Evolutionary conservation across 2,329 filamentous ascomycete genomes (phyloP).

Genomic region (Pseudocercospora musae): DNA sequence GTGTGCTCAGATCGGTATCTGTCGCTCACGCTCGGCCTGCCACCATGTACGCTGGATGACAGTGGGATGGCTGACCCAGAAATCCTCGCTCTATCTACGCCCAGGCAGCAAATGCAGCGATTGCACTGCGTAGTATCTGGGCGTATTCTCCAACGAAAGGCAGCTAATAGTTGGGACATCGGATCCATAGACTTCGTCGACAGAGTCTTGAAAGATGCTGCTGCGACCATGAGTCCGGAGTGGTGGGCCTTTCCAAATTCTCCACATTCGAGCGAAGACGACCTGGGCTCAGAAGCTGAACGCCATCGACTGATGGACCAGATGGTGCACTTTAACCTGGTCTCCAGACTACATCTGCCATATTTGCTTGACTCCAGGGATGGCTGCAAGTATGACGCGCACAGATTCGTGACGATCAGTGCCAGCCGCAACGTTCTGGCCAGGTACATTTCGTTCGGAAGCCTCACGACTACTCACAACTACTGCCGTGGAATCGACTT

Average conservation of each 20-base stretch:
- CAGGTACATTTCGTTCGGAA: neutral
- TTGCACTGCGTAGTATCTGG: neutral
- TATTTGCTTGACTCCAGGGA: neutral
- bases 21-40: neutral
- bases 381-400: neutral
- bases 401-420: neutral
- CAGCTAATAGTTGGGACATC: neutral
- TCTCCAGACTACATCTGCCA: neutral
- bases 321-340: neutral
- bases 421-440: conserved; percentile 1
- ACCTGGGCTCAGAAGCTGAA: neutral
- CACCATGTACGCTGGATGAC: neutral
- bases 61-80: neutral
- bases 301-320: neutral
- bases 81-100: neutral
- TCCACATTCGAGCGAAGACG: neutral
- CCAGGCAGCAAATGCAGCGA: neutral
- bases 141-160: neutral
- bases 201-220: neutral
- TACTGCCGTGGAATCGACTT: conserved; percentile 6
- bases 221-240: neutral
- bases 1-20: conserved; percentile 1
- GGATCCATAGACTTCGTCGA: neutral
- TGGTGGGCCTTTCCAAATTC: neutral
- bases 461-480: neutral